Evolutionary conservation across 2,329 filamentous ascomycete genomes (phyloP).

Genomic region (Ophiostoma piceae): DNA sequence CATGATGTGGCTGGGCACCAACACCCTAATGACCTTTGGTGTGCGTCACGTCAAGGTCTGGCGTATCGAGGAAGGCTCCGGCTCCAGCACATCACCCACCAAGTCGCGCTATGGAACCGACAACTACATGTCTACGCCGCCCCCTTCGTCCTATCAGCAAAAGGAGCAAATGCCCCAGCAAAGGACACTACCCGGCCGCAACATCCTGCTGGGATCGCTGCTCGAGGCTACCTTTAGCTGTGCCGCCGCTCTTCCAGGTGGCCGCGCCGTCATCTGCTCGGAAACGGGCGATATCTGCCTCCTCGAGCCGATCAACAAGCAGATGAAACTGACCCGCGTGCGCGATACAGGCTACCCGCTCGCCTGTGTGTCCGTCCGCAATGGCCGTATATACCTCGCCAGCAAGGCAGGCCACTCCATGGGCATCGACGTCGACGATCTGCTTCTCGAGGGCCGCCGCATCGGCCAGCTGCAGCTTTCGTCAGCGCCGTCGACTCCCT

Average conservation of each 20-base stretch:
- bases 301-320: constrained; percentile 68
- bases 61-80: constrained; percentile 65
- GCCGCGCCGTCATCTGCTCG: constrained; percentile 75
- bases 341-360: constrained; percentile 63
- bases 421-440: constrained; percentile 47
- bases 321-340: constrained; percentile 64
- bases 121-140: constrained; percentile 36
- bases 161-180: constrained; percentile 35
- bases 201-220: constrained; percentile 75
- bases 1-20: constrained; percentile 86
- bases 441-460: constrained; percentile 34
- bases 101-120: constrained; percentile 55
- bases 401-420: constrained; percentile 59
- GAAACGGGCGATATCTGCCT: constrained; percentile 87
- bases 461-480: constrained; percentile 13
- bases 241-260: constrained; percentile 64
- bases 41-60: constrained; percentile 91
- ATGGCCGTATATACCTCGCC: constrained; percentile 59
- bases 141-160: constrained; percentile 34
- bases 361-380: constrained; percentile 59
- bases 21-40: constrained; percentile 75
- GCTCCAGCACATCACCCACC: constrained; percentile 43
- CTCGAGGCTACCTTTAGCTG: constrained; percentile 82
- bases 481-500: background rate
- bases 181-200: constrained; percentile 76